Conservation (phyloP, 371 early-diverging fungal species). For the Apophysomyces sp. region DNA sequence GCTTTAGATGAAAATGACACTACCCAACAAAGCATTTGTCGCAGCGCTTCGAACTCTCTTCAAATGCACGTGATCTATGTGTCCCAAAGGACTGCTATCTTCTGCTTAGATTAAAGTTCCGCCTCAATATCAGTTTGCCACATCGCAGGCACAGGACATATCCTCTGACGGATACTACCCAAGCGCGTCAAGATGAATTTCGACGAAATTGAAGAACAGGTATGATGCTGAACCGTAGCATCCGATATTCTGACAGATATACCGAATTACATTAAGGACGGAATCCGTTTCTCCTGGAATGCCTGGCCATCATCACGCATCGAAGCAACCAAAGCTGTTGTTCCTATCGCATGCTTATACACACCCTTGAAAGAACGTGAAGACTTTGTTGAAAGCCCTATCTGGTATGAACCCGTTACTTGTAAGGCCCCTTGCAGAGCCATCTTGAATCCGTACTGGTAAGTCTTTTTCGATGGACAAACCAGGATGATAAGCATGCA, state of each 20-base stretch:
- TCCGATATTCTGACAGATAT: not conserved
- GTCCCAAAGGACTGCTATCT: not conserved
- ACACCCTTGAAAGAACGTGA: conserved; percentile 96
- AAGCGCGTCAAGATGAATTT: conserved; percentile 65
- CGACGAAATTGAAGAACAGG: conserved; percentile 86
- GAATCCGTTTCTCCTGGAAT: conserved; percentile 99
- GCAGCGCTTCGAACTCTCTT: too few species aligned
- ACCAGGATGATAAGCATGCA: not conserved
- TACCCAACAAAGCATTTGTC: too few species aligned
- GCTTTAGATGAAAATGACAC: too few species aligned
- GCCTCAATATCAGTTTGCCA: not conserved
- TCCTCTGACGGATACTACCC: not conserved
- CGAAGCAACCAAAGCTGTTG: conserved; percentile 93
- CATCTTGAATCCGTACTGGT: conserved; percentile 98
- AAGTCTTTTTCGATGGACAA: conserved; percentile 18
- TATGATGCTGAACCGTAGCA: conserved; percentile 8
- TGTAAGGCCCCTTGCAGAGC: conserved; percentile 97
- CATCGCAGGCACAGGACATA: not conserved
- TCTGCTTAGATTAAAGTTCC: not conserved
- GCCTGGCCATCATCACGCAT: conserved; percentile 94
- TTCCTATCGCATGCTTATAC: conserved; percentile 96
- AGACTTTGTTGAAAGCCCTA: conserved; percentile 67
- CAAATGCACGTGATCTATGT: too few species aligned
- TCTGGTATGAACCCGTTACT: conserved; percentile 96
- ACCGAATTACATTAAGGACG: conserved; percentile 54